These are phyloP conservation scores for Boletus sp. DNA, from an alignment of 768 basidiomycete species.

Conservation along the genomic window DNA sequence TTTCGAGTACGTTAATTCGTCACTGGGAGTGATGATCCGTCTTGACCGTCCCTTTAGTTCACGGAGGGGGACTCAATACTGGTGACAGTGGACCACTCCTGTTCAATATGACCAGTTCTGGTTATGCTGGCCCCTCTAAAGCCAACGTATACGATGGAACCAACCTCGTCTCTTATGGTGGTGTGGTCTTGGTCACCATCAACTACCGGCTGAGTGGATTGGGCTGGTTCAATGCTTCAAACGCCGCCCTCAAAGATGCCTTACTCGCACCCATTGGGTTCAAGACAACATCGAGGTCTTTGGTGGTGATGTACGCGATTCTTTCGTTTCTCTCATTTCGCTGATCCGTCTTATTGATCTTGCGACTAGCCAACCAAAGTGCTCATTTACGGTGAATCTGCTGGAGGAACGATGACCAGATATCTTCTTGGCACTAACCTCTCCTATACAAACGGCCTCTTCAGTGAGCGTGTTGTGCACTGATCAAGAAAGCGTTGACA, in stretches of 20 bases:
- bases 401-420: conserved; percentile 11
- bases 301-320: conserved; percentile 30
- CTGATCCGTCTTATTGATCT: not conserved
- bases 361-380: conserved; percentile 5
- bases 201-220: conserved; percentile 13
- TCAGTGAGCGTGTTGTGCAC: conserved; percentile 4
- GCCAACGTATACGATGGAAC: conserved; percentile 12
- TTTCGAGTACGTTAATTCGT: conserved; percentile 7
- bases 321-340: not conserved
- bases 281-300: conserved; percentile 32
- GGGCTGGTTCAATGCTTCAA: conserved; percentile 14
- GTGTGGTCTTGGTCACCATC: conserved; percentile 11
- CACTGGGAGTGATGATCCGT: not conserved
- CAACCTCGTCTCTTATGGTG: conserved; percentile 13
- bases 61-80: conserved; percentile 12
- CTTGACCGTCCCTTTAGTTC: not conserved
- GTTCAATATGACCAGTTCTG: conserved; percentile 11
- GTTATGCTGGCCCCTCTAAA: conserved; percentile 4
- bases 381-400: conserved; percentile 15
- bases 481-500: not conserved
- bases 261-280: conserved; percentile 32
- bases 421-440: not conserved
- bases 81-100: conserved; percentile 12
- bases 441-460: conserved; percentile 8
- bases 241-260: conserved; percentile 27